Evolutionary conservation across 2,329 filamentous ascomycete species (phyloP).

Genomic region (Pezicula radicicola): DNA sequence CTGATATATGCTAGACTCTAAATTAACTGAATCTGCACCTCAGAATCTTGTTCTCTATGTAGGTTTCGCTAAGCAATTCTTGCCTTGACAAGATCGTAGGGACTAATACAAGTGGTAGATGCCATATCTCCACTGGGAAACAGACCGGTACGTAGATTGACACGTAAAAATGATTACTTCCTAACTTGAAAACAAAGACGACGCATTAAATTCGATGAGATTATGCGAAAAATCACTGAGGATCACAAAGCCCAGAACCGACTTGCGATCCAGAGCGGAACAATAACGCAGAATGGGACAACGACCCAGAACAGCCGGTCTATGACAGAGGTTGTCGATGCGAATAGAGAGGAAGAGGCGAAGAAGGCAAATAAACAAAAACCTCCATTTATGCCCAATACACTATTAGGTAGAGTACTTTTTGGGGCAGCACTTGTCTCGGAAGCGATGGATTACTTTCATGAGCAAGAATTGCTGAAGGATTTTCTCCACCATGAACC

Average conservation of each 20-base stretch:
- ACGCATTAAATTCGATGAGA: neutral
- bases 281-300: too few species aligned
- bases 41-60: too few species aligned
- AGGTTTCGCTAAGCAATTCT: too few species aligned
- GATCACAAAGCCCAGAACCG: too few species aligned
- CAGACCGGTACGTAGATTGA: constrained; percentile 2
- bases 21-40: too few species aligned
- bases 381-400: neutral
- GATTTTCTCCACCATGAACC: constrained; percentile 8
- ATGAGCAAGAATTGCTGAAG: constrained; percentile 9
- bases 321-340: too few species aligned
- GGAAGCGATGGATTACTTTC: constrained; percentile 11
- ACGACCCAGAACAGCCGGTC: too few species aligned
- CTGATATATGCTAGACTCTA: too few species aligned
- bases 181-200: neutral
- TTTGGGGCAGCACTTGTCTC: constrained; percentile 9
- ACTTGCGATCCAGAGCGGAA: too few species aligned
- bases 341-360: neutral
- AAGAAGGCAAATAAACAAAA: neutral
- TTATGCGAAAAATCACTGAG: neutral
- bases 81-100: too few species aligned
- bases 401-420: neutral
- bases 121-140: constrained; percentile 21
- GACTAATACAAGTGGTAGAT: constrained; percentile 4
- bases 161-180: neutral